A percentile compares a stretch with the other conserved stretches of the same genome.
Conservation (phyloP, 257 asterid genomes). For the Scutellaria barbata region DNA sequence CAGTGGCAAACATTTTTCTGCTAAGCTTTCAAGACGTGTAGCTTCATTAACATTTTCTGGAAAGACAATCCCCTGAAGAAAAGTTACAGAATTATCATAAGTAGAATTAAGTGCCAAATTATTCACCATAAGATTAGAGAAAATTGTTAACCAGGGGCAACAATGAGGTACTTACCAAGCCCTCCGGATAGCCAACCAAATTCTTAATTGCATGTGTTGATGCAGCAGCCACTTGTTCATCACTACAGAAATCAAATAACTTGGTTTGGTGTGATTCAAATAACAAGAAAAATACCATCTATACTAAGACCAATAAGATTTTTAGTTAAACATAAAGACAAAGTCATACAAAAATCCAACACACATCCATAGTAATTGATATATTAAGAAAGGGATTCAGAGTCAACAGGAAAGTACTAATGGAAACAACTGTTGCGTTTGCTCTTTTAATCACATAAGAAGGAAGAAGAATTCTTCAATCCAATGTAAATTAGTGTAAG, state of each 20-base stretch:
- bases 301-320: neutral
- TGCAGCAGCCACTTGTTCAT: slow-evolving; percentile 87
- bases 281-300: neutral
- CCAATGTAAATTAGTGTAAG: no score
- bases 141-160: slow-evolving; percentile 33
- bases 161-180: slow-evolving; percentile 58
- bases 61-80: slow-evolving; percentile 65
- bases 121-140: slow-evolving; percentile 20
- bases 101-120: slow-evolving; percentile 25
- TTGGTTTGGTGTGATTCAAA: slow-evolving; percentile 9
- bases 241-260: slow-evolving; percentile 48
- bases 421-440: neutral
- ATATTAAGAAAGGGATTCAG: no score
- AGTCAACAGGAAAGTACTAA: neutral
- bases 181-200: slow-evolving; percentile 67
- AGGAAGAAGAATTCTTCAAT: neutral
- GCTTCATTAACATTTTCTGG: slow-evolving; percentile 57
- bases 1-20: slow-evolving; percentile 75
- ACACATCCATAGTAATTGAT: no score
- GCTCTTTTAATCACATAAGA: neutral
- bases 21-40: slow-evolving; percentile 65
- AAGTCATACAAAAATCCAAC: neutral
- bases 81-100: slow-evolving; percentile 22
- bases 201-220: slow-evolving; percentile 63
- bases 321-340: slow-evolving; percentile 12